Conservation (phyloP, 1,284 basidiomycete genomes). For the Schizophyllum commune region DNA sequence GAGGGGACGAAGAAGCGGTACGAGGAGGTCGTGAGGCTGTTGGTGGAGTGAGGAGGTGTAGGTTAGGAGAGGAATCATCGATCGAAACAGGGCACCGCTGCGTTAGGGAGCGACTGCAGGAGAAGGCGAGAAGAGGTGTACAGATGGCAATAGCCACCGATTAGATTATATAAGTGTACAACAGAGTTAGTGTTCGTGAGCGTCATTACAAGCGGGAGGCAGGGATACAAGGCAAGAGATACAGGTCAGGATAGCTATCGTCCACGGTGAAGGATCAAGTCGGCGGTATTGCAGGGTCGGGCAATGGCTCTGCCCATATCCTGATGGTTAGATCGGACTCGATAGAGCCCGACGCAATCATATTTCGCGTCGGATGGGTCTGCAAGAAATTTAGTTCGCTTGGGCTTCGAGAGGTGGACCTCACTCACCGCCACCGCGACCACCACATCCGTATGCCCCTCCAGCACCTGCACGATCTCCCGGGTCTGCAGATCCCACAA, state of each 20-base stretch:
- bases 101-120: too few species aligned
- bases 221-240: too few species aligned
- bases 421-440: slow-evolving; percentile 61
- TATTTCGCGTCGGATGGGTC: slow-evolving; percentile 78
- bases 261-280: too few species aligned
- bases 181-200: slow-evolving; percentile 2
- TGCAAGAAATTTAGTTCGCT: slow-evolving; percentile 20
- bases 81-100: too few species aligned
- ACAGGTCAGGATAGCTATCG: too few species aligned
- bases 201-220: slow-evolving; percentile 22
- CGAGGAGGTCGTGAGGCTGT: slow-evolving; percentile 64
- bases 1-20: slow-evolving; percentile 74
- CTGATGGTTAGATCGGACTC: slow-evolving; percentile 73
- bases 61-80: neutral
- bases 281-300: too few species aligned
- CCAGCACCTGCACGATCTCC: slow-evolving; percentile 70
- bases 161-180: slow-evolving; percentile 6
- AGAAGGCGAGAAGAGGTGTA: too few species aligned
- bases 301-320: slow-evolving; percentile 59
- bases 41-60: slow-evolving; percentile 36
- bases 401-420: slow-evolving; percentile 5
- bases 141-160: too few species aligned
- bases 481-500: slow-evolving; percentile 91
- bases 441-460: slow-evolving; percentile 63
- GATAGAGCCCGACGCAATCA: slow-evolving; percentile 79